phyloP scores from a whole-genome alignment of 2,329 filamentous ascomycete species.

The Aspergillus fructus region DNA sequence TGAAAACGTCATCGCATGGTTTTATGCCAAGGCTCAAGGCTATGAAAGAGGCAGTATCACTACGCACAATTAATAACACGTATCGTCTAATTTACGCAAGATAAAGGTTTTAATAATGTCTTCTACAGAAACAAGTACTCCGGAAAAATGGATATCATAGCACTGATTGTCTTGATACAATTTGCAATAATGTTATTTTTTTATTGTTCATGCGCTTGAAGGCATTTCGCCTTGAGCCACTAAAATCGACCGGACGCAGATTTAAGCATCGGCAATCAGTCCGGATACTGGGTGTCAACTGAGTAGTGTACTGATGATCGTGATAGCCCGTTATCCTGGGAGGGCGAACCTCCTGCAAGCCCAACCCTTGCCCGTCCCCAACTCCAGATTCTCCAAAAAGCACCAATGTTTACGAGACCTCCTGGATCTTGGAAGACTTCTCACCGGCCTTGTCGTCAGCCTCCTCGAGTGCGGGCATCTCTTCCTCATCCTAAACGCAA shows the following conservation, averaged over 20 bases:
- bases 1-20: not conserved
- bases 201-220: constrained; percentile 1
- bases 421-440: constrained; percentile 40
- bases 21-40: too few species aligned
- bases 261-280: not conserved
- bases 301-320: constrained; percentile 2
- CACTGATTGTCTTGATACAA: not conserved
- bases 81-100: not conserved
- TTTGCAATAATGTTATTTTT: constrained; percentile 5
- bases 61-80: not conserved
- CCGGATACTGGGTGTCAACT: constrained; percentile 2
- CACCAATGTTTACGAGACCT: constrained; percentile 30
- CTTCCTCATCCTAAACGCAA: constrained; percentile 57
- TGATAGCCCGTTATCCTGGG: not conserved
- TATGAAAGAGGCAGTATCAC: not conserved
- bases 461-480: constrained; percentile 73
- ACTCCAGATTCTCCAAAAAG: constrained; percentile 21
- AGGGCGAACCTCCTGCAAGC: not conserved
- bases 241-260: not conserved
- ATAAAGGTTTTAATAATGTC: not conserved
- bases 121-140: not conserved
- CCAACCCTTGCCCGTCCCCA: not conserved
- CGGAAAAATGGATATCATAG: not conserved
- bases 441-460: constrained; percentile 44
- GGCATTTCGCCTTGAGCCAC: not conserved